Evolutionary conservation across 345 rosid genomes (phyloP), one percentile per base, ranked within the genome.

Genomic region (Fremontodendron californicum): DNA sequence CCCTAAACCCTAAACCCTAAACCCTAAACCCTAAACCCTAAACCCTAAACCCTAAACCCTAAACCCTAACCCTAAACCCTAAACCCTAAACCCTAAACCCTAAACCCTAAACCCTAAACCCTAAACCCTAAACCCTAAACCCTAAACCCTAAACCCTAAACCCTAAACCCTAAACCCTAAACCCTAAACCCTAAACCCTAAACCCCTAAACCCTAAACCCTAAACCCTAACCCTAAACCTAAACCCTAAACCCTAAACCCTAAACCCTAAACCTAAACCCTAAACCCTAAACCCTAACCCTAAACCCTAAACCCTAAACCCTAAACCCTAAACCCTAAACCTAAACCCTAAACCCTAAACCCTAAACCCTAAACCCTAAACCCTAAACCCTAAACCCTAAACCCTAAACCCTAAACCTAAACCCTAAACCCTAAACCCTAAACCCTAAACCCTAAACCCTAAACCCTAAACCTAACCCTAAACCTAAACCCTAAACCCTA

Each of bases 81-180:
- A 33, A 33, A 33, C 35, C 35, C 54, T 74, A 74, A 64, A 55
- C 78, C 65, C 5, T 45, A 73, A 57, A 55, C 74, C 75, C 42
- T 65, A 79, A 66, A 68, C 82, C 62, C 15, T 54, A 79, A 75
- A 49, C 73, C 77, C 39, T 46, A 75, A 75, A 51, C 82, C 82
- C 18, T 33, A 80, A 75, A 16, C 75, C 75, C 35, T 8, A 75
- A 75, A 67, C 79, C 76, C 35, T 25, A 73, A 73, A 19, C 76
- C 76, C 33, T 15, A 73, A 73, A 19, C 43, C 76, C 76, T 31
- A 72, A 72, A 72, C 75, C 75, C 76, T 73, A 73, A 73, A 51
- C 65, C 65, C 63, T 25, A 73, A 51, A 54, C 76, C 76, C 63
- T 51, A 73, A 73, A 54, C 64, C 65, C 45, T 25, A 73, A 73